A percentile compares a stretch with the other conserved stretches of the same genome.
phyloP scores from a whole-genome alignment of 257 asterid genomes.

The Linderniella brevidens region DNA sequence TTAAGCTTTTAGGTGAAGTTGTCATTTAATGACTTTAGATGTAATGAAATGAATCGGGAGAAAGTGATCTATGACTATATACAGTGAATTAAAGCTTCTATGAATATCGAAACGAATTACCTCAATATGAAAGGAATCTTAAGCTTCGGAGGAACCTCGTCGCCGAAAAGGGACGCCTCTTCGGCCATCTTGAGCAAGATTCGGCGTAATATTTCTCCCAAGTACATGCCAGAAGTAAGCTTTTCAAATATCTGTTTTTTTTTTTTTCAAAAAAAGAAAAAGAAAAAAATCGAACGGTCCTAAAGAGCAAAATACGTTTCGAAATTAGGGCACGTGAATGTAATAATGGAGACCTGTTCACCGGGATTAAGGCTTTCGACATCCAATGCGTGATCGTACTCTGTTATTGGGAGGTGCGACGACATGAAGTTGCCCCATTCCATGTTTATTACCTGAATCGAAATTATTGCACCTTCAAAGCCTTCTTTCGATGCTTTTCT shows the following conservation, averaged over 20 bases:
- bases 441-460: constrained; percentile 72
- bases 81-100: neutral
- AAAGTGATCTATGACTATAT: neutral
- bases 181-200: constrained; percentile 60
- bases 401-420: constrained; percentile 77
- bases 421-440: constrained; percentile 95
- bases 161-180: constrained; percentile 72
- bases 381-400: constrained; percentile 58
- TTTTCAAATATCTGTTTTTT: constrained; percentile 58
- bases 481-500: neutral
- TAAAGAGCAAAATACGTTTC: too few species aligned
- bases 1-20: too few species aligned
- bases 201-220: constrained; percentile 78
- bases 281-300: too few species aligned
- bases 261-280: neutral
- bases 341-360: constrained; percentile 39
- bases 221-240: constrained; percentile 76
- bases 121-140: constrained; percentile 39
- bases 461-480: neutral
- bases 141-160: constrained; percentile 64
- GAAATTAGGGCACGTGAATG: neutral
- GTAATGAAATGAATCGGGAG: too few species aligned
- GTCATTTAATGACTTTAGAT: too few species aligned
- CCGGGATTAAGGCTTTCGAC: constrained; percentile 69
- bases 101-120: constrained; percentile 15